Base-by-base conservation (phyloP, 495 filamentous ascomycete genomes). In the Penicillium desertorum region DNA sequence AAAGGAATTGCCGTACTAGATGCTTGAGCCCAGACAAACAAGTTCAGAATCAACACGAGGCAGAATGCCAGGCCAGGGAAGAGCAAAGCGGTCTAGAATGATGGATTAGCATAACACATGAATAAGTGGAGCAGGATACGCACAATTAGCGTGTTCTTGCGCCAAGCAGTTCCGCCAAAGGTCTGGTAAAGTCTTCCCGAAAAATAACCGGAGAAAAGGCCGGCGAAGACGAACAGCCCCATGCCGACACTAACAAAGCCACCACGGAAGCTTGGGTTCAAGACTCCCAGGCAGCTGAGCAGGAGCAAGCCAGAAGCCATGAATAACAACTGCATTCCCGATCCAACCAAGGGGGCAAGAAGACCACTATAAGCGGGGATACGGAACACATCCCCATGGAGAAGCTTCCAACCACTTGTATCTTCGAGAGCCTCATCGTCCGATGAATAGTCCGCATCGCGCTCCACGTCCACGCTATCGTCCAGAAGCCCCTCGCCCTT, bases 301-400 rank as follows among this genome's bases (percentile, higher is more conserved):
- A 88, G 62, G 6, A 96, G 79, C 11, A 96, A 77, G 7, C 90
- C 88, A 10, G 88, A 70, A 9, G 86, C 84, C 88, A 96, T 93
- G 68, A 96, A 92, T 11, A 96, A 73, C 4, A 97, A 78, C 72
- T 97, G 92, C 79, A 88, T 92, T 39, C 92, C 92, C 3, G 90
- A 96, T 11, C 92, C 92, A 27, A 96, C 81, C 12, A 96, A 76
- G 1, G 92, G 92, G 4, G 92, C 92, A 29, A 97, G 83, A 2
- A 96, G 79, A 27, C 85, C 82, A 42, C 89, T 90, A 68, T 88
- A 83, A 12, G 80, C 68, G 4, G 92, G 92, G 20, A 87, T 72
- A 20, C 92, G 83, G 76, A 97, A 97, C n/a, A 96, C 90, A 70
- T 97, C 92, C 16, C 85, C 91, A 64, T 97, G 92, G n/a, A 96